Evolutionary conservation across 495 filamentous ascomycete genomes (phyloP), one percentile per base, ranked within the genome.

Genomic region (Podospora bellae-mahoneyi): DNA sequence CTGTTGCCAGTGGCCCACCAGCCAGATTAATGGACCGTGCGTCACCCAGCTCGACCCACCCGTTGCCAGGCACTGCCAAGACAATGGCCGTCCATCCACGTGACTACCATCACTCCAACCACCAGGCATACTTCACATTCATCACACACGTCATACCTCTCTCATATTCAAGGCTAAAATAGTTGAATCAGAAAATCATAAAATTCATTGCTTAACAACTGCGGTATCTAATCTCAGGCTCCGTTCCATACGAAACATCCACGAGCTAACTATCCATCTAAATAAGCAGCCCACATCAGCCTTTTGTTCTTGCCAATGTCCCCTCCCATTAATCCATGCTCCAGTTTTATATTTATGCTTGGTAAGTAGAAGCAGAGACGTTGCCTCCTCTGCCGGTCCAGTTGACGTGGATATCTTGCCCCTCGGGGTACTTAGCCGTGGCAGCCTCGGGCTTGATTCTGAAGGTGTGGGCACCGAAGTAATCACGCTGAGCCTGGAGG

Each of bases 391-490:
- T 88, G 66, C 95, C 96, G 71, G 95, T 99, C 95, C 96, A 99
- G 90, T 99, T 99, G 75, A 98, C 94, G 86, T 99, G 95, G 78
- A 95, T 94, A 78, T 98, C 88, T 84, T 92, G 85, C 78, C 89
- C 92, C 78, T 86, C 89, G 67, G 90, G 90, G 85, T 94, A 94
- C 82, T 92, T 94, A 56, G 83, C 88, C 78, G 74, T 94, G 72
- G 93, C 94, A 72, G 73, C 79, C 83, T 97, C 92, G 56, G 95
- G 92, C 92, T 97, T 97, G 86, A 97, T 90, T 75, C 85, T 85
- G 92, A 98, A 99, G 68, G 96, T 99, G 90, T 99, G 95, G 65
- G 95, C 95, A 80, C 95, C 87, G 78, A 99, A 99, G 90, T 98
- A 99, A 80, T 99, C 95, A 84, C 95, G 90, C 85, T 99, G 95